These are phyloP conservation scores for Aphanomyces astaci DNA, from an alignment of 352 stramenopile genomes.

Conservation along the genomic window DNA sequence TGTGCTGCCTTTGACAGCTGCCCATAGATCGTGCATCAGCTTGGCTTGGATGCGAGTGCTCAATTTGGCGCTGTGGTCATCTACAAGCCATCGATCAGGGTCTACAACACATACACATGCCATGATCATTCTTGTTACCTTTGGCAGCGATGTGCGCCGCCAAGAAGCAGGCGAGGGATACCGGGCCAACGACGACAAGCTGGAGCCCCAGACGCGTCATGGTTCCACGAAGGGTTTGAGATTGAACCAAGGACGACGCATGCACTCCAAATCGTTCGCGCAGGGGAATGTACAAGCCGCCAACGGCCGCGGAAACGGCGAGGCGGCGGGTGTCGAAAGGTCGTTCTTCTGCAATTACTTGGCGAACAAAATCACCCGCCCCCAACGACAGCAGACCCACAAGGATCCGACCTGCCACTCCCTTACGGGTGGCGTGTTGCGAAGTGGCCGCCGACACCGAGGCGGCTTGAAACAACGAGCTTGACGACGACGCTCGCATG, in stretches of 20 bases:
- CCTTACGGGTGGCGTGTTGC: neutral
- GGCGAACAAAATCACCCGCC: neutral
- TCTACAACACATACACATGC: too few relatives aligned
- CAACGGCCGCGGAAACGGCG: neutral
- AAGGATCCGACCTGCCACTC: neutral
- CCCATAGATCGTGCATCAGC: neutral
- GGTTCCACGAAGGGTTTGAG: neutral
- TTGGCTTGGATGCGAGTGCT: neutral
- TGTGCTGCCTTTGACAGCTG: neutral
- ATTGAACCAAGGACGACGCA: neutral
- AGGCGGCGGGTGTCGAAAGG: constrained; percentile 1
- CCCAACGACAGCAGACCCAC: neutral
- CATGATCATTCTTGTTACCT: neutral
- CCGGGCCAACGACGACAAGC: neutral
- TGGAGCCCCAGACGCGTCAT: neutral
- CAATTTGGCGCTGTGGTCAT: neutral
- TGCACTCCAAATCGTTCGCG: neutral
- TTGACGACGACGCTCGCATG: neutral
- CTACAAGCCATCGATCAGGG: neutral
- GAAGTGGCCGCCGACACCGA: neutral
- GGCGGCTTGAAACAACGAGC: neutral
- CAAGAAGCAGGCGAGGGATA: neutral
- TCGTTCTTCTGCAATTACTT: neutral
- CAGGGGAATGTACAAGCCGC: neutral
- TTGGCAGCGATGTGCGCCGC: neutral